Evolutionary conservation across 345 rosid species (phyloP).

Genomic region (Camelina neglecta): DNA sequence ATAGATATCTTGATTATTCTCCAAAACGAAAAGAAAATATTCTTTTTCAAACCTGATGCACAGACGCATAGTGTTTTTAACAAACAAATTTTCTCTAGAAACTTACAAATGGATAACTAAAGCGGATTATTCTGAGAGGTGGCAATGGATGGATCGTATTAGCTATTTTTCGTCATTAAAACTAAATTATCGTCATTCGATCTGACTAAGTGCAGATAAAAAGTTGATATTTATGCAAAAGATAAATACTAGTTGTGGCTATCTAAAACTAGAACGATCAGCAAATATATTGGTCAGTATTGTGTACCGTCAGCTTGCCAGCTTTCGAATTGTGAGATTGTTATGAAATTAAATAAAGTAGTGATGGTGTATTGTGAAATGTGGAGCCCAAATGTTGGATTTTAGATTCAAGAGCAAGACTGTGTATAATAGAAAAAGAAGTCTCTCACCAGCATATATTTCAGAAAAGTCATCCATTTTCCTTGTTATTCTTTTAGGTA

Average conservation of each 20-base stretch:
- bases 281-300: background rate
- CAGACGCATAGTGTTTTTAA: no score
- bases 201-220: background rate
- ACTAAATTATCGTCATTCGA: background rate
- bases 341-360: slow-evolving; percentile 21
- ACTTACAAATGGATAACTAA: background rate
- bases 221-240: background rate
- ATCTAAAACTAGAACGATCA: background rate
- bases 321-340: slow-evolving; percentile 27
- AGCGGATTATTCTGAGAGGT: background rate
- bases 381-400: slow-evolving; percentile 16
- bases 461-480: background rate
- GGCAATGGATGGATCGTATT: background rate
- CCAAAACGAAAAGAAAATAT: no score
- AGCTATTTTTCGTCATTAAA: background rate
- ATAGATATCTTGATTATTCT: no score
- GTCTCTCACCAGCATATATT: slow-evolving; percentile 1
- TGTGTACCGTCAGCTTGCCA: slow-evolving; percentile 24
- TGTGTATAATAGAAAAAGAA: background rate
- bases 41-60: no score
- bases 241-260: background rate
- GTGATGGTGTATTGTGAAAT: slow-evolving; percentile 4
- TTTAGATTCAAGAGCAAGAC: slow-evolving; percentile 2
- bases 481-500: background rate
- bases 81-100: no score